Conservation (phyloP, 192 early-diverging fungal species). For the Backusella liffmaniae region DNA sequence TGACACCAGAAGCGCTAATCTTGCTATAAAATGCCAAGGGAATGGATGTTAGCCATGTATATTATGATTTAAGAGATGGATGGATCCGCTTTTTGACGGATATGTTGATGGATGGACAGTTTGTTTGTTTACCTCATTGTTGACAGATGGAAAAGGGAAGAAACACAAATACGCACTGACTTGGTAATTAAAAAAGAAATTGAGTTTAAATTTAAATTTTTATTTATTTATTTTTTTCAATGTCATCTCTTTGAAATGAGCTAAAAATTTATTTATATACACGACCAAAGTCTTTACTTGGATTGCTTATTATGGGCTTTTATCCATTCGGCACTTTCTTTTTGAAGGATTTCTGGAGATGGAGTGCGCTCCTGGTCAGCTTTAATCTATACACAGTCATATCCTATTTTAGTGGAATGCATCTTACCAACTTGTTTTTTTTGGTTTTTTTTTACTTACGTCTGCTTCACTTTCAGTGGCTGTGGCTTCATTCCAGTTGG, state of each 20-base stretch:
- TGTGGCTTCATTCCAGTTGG: neutral
- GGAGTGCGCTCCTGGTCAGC: neutral
- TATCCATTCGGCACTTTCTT: slow-evolving; percentile 1
- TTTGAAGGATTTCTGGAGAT: neutral
- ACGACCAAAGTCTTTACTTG: neutral
- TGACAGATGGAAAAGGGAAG: slow-evolving; percentile 15
- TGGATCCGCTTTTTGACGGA: slow-evolving; percentile 20
- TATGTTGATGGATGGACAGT: slow-evolving; percentile 22
- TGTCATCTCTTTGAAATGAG: neutral
- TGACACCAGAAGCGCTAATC: slow-evolving; percentile 86
- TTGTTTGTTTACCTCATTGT: slow-evolving; percentile 34
- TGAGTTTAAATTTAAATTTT: neutral
- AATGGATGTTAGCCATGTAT: neutral
- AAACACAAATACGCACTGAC: slow-evolving; percentile 13
- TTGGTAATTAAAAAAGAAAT: neutral
- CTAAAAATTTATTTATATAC: neutral
- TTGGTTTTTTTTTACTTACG: neutral
- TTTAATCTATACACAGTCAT: neutral
- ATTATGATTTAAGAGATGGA: slow-evolving; percentile 13
- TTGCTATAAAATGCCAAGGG: slow-evolving; percentile 53
- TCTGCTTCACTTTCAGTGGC: slow-evolving; percentile 15
- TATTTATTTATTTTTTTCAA: neutral
- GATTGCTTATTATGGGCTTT: neutral
- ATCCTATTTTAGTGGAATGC: too few relatives aligned
- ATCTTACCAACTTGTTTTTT: neutral